These are phyloP conservation scores for Kazachstania taianensis DNA, from an alignment of 805 yeast genomes.

Conservation along the genomic window DNA sequence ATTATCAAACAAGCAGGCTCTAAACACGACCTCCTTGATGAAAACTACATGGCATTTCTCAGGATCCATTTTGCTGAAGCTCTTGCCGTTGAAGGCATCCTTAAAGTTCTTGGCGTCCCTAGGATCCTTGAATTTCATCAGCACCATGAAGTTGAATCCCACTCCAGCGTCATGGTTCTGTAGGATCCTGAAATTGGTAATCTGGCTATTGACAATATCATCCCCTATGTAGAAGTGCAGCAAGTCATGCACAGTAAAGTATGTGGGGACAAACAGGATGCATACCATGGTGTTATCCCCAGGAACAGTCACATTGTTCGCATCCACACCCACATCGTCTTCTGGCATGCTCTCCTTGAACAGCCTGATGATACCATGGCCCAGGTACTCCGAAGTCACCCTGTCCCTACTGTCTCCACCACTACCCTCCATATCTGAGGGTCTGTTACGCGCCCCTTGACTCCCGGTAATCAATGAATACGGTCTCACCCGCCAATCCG, in stretches of 20 bases:
- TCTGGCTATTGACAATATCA: conserved; percentile 39
- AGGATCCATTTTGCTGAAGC: conserved; percentile 81
- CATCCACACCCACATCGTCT: conserved; percentile 4
- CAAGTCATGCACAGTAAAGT: conserved; percentile 76
- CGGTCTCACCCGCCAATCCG: conserved; percentile 14
- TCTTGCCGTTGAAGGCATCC: conserved; percentile 55
- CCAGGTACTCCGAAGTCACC: conserved; percentile 50
- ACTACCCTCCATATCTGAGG: conserved; percentile 13
- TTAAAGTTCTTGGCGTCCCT: conserved; percentile 55
- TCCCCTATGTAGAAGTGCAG: conserved; percentile 63
- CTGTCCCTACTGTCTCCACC: too few relatives aligned
- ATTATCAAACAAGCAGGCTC: conserved; percentile 18
- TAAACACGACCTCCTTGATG: conserved; percentile 49
- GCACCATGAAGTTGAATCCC: conserved; percentile 51
- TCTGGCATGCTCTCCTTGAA: conserved; percentile 30
- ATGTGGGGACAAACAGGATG: conserved; percentile 78
- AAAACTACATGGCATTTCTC: conserved; percentile 72
- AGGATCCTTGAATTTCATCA: conserved; percentile 58
- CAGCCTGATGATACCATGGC: conserved; percentile 63
- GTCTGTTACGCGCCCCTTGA: conserved; percentile 2
- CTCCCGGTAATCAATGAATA: conserved; percentile 1
- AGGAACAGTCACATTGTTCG: conserved; percentile 21
- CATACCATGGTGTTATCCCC: conserved; percentile 64
- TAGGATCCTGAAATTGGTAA: conserved; percentile 65
- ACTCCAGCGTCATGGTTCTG: conserved; percentile 50